Percentiles rank a stretch among this genome's conserved stretches.
Evolutionary conservation across 140 eudicot genomes (phyloP).

Genomic region (Anethum foeniculum): DNA sequence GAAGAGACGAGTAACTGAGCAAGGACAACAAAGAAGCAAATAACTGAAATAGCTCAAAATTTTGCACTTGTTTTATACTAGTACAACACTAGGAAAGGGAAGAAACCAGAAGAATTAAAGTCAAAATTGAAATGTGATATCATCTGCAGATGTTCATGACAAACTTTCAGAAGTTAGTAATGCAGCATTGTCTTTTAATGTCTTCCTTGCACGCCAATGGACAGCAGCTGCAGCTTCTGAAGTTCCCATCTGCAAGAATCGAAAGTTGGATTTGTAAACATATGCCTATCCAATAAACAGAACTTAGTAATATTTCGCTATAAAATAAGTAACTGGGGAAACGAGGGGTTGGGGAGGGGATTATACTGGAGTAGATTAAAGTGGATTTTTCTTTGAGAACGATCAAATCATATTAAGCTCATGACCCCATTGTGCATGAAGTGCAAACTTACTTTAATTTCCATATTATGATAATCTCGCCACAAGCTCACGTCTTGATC

Average conservation of each 20-base stretch:
- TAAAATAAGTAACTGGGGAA: not conserved
- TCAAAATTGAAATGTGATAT: conserved; percentile 27
- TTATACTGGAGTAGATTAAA: not conserved
- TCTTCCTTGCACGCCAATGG: conserved; percentile 83
- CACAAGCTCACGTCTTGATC: conserved; percentile 65
- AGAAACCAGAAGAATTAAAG: not conserved
- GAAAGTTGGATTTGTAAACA: not conserved
- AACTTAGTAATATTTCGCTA: not conserved
- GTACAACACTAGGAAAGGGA: not conserved
- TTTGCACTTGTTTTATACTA: not conserved
- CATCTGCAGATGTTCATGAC: conserved; percentile 18
- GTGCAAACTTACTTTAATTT: conserved; percentile 44
- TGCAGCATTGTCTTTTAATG: conserved; percentile 33
- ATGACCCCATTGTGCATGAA: not conserved
- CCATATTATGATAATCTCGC: conserved; percentile 78
- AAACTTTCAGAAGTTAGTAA: conserved; percentile 19
- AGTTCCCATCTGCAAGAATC: conserved; percentile 72
- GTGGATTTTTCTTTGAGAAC: not conserved
- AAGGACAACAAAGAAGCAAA: not conserved
- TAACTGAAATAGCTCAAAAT: not conserved
- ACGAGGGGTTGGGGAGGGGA: not conserved
- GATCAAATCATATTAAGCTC: not conserved
- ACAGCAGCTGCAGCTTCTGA: conserved; percentile 84
- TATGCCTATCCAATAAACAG: not conserved
- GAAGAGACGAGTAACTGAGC: not conserved